phyloP scores from a whole-genome alignment of 73 alveolate genomes.

The Durusdinium trenchii region DNA sequence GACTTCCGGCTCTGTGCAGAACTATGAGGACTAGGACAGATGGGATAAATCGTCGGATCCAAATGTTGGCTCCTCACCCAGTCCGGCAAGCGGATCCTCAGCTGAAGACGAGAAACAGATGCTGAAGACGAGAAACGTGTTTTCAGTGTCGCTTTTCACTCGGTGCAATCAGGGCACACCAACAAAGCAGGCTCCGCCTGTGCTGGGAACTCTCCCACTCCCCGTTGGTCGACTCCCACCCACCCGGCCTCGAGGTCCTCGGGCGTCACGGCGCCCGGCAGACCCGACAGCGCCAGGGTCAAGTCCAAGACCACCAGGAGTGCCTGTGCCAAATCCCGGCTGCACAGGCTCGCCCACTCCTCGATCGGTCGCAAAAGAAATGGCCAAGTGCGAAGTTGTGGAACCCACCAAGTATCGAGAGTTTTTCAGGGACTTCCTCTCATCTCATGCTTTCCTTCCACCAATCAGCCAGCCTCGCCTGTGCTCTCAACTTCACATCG shows the following conservation, averaged over 20 bases:
- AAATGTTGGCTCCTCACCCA: constrained; percentile 57
- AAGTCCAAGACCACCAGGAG: constrained; percentile 40
- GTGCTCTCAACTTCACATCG: constrained; percentile 71
- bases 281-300: constrained; percentile 35
- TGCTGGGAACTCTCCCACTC: not conserved
- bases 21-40: not conserved
- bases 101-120: not conserved
- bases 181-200: constrained; percentile 28
- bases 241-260: constrained; percentile 35
- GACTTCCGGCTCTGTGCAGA: constrained; percentile 50
- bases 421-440: not conserved
- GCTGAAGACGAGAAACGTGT: not conserved
- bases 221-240: not conserved
- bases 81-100: constrained; percentile 71
- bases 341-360: constrained; percentile 70
- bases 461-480: no score
- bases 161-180: constrained; percentile 10
- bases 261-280: constrained; percentile 43
- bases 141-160: not conserved
- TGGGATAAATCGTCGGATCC: constrained; percentile 66
- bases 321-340: not conserved
- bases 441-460: not conserved
- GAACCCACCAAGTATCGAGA: not conserved
- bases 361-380: no score
- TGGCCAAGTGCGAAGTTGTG: no score